Evolutionary conservation across 2,329 filamentous ascomycete genomes (phyloP).

Genomic region (Claviceps humidiphila): DNA sequence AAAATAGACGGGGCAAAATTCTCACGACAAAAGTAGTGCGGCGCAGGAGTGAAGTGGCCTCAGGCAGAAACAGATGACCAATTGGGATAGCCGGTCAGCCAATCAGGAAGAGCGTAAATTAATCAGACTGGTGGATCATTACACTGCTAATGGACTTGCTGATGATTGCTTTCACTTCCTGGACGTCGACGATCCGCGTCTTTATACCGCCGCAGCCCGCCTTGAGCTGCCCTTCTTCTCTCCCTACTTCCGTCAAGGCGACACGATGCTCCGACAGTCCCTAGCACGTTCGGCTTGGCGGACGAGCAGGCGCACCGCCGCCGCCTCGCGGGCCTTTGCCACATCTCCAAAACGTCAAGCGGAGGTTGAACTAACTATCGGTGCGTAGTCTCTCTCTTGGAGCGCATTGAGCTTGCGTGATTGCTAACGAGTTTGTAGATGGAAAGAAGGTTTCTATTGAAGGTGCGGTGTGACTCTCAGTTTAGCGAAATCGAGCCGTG

Average conservation of each 20-base stretch:
- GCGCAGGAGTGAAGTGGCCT: slow-evolving; percentile 1
- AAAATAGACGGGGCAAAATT: slow-evolving; percentile 10
- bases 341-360: slow-evolving; percentile 66
- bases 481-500: slow-evolving; percentile 5
- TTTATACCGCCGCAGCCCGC: slow-evolving; percentile 21
- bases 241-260: slow-evolving; percentile 39
- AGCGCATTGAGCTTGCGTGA: slow-evolving; percentile 16
- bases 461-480: slow-evolving; percentile 43
- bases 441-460: slow-evolving; percentile 97
- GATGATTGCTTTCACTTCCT: slow-evolving; percentile 17
- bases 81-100: slow-evolving; percentile 12
- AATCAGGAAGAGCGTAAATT: slow-evolving; percentile 32
- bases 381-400: slow-evolving; percentile 31
- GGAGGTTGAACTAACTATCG: slow-evolving; percentile 94
- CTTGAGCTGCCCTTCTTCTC: slow-evolving; percentile 21
- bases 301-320: slow-evolving; percentile 44
- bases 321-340: slow-evolving; percentile 66
- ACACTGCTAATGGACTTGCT: slow-evolving; percentile 14
- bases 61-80: background rate
- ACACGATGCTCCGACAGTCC: slow-evolving; percentile 56
- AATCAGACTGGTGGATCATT: slow-evolving; percentile 20
- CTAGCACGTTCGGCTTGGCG: slow-evolving; percentile 56
- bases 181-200: slow-evolving; percentile 27
- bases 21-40: slow-evolving; percentile 7
- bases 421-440: slow-evolving; percentile 44